Evolutionary conservation across 805 yeast genomes (phyloP).

Genomic region (Priceomyces medius): DNA sequence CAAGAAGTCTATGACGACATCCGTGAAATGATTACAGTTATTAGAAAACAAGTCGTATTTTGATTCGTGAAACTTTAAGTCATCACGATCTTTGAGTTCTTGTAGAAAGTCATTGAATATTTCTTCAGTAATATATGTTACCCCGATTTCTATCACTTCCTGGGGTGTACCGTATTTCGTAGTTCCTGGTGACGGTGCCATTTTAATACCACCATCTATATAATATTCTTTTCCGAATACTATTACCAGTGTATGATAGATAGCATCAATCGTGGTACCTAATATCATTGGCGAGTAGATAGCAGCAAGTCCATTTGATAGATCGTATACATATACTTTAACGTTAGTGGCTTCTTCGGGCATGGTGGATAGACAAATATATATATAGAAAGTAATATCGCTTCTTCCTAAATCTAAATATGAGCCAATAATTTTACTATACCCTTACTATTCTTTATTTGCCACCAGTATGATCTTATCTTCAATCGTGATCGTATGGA

Average conservation of each 20-base stretch:
- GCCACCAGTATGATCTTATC: neutral
- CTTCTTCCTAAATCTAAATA: no score
- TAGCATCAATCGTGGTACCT: constrained; percentile 58
- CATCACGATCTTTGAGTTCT: constrained; percentile 42
- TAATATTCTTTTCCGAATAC: constrained; percentile 54
- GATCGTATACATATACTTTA: constrained; percentile 60
- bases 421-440: no score
- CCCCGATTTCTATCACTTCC: constrained; percentile 53
- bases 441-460: no score
- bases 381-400: no score
- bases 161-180: constrained; percentile 62
- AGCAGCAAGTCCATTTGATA: constrained; percentile 61
- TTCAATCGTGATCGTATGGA: no score
- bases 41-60: constrained; percentile 58
- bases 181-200: constrained; percentile 42
- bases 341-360: constrained; percentile 37
- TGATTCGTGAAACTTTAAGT: constrained; percentile 43
- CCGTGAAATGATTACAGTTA: constrained; percentile 68
- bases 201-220: constrained; percentile 58
- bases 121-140: constrained; percentile 51
- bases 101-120: constrained; percentile 52
- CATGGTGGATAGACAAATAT: no score
- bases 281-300: constrained; percentile 48
- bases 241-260: constrained; percentile 65
- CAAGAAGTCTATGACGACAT: constrained; percentile 55